Conservation (phyloP, 345 rosid genomes). For the Populus pruinosa region DNA sequence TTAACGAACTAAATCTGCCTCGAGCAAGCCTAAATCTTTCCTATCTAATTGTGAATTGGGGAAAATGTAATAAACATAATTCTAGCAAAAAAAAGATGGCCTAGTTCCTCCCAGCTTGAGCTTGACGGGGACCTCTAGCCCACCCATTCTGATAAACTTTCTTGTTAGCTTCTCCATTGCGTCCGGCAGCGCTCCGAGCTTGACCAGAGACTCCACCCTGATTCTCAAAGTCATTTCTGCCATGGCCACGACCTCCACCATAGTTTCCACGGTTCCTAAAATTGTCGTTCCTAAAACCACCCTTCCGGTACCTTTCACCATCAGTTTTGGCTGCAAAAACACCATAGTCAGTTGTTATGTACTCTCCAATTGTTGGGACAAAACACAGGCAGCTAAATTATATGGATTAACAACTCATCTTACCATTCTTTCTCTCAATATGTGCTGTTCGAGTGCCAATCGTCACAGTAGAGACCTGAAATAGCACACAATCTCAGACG, state of each 20-base stretch:
- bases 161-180: conserved; percentile 13
- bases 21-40: background rate
- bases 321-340: conserved; percentile 14
- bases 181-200: conserved; percentile 2
- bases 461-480: conserved; percentile 45
- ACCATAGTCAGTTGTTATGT: background rate
- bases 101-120: conserved; percentile 6
- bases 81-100: background rate
- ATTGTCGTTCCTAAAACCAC: conserved; percentile 6
- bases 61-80: conserved; percentile 2
- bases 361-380: too few species aligned
- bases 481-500: background rate
- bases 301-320: conserved; percentile 18
- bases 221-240: conserved; percentile 18
- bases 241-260: conserved; percentile 13
- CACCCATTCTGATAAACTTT: conserved; percentile 17
- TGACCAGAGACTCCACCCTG: conserved; percentile 17
- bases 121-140: conserved; percentile 11
- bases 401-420: conserved; percentile 4
- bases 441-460: conserved; percentile 65
- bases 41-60: background rate
- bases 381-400: background rate
- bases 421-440: conserved; percentile 77
- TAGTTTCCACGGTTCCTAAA: conserved; percentile 15
- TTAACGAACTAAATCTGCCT: background rate